Evolutionary conservation across 1,284 basidiomycete species (phyloP).

Genomic region (Thelephora terrestris): DNA sequence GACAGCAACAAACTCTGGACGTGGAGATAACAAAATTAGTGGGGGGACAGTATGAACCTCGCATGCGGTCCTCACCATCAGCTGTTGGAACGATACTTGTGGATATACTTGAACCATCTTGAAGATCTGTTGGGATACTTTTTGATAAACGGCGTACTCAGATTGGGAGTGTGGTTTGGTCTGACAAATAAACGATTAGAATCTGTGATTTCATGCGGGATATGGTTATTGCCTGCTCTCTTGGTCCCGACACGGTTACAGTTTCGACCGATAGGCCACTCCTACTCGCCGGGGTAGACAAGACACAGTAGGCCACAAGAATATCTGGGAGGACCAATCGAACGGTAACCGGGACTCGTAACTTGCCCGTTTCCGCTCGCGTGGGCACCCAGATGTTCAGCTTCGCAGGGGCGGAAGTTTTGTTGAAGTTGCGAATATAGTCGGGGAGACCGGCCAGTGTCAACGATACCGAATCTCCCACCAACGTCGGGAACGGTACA

Average conservation of each 20-base stretch:
- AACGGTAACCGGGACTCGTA: slow-evolving; percentile 29
- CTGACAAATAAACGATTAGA: slow-evolving; percentile 23
- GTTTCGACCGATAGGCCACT: slow-evolving; percentile 41
- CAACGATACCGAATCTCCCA: slow-evolving; percentile 27
- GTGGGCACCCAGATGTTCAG: slow-evolving; percentile 43
- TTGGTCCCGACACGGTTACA: slow-evolving; percentile 52
- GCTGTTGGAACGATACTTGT: slow-evolving; percentile 35
- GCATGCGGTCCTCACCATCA: slow-evolving; percentile 29
- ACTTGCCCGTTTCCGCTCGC: slow-evolving; percentile 10
- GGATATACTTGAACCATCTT: slow-evolving; percentile 46
- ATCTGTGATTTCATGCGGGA: slow-evolving; percentile 4
- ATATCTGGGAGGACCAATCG: slow-evolving; percentile 53
- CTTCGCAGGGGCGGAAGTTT: slow-evolving; percentile 23
- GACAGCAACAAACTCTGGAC: slow-evolving; percentile 37
- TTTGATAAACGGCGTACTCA: slow-evolving; percentile 50
- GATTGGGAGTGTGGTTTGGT: slow-evolving; percentile 60
- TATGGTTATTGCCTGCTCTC: slow-evolving; percentile 41
- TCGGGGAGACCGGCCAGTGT: slow-evolving; percentile 32
- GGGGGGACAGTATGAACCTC: slow-evolving; percentile 1
- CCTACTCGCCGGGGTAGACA: slow-evolving; percentile 27
- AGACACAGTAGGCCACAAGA: slow-evolving; percentile 44
- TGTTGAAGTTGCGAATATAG: slow-evolving; percentile 47
- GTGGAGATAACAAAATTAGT: slow-evolving; percentile 5
- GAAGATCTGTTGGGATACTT: slow-evolving; percentile 52
- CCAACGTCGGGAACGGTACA: slow-evolving; percentile 32